These are phyloP conservation scores for Oehlia diaphana DNA, from an alignment of 192 early-diverging fungal species.

Conservation along the genomic window DNA sequence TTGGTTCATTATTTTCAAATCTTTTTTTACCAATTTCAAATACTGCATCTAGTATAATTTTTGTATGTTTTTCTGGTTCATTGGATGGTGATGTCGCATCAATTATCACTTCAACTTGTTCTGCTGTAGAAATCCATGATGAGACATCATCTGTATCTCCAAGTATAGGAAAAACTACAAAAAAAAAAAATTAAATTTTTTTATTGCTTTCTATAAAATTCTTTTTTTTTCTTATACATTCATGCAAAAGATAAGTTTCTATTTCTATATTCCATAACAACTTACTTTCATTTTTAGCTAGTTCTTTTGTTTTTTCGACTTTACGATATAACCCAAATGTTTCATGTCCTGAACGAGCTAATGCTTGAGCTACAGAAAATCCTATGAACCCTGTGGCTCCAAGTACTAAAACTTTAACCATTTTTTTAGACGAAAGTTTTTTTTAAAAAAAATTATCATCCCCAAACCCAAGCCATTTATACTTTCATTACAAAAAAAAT, in stretches of 20 bases:
- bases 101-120: conserved; percentile 35
- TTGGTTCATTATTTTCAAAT: conserved; percentile 8
- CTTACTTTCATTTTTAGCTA: conserved; percentile 33
- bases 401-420: conserved; percentile 42
- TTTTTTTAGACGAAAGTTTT: background rate
- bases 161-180: conserved; percentile 24
- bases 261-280: too few relatives aligned
- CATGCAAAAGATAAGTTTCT: too few relatives aligned
- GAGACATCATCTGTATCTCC: conserved; percentile 18
- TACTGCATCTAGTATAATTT: conserved; percentile 31
- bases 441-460: background rate
- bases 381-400: conserved; percentile 45
- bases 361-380: conserved; percentile 34
- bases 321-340: conserved; percentile 42
- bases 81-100: conserved; percentile 31
- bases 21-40: conserved; percentile 34
- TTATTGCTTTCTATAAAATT: too few relatives aligned
- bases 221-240: background rate
- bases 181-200: background rate
- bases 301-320: conserved; percentile 16
- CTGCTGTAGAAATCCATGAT: conserved; percentile 21
- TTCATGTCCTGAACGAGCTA: conserved; percentile 37
- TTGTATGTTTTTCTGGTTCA: background rate
- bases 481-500: too few relatives aligned
- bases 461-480: too few relatives aligned